Conservation (phyloP, 2,329 filamentous ascomycete species). For the Cephalotrichum gorgonifer region DNA sequence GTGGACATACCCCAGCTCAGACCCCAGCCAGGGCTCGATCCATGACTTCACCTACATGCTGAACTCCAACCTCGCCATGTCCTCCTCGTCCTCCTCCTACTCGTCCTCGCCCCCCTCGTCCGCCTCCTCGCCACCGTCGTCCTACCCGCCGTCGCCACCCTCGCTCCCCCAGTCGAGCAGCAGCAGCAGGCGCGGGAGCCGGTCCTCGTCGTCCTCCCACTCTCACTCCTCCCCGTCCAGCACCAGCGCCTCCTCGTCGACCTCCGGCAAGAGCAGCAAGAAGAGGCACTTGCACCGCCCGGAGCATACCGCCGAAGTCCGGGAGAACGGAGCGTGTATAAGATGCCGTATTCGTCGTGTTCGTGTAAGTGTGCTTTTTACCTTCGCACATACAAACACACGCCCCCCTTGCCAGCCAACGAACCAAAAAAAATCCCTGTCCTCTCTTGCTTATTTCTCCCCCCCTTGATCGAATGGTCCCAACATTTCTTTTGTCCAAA, state of each 20-base stretch:
- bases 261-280: conserved; percentile 4
- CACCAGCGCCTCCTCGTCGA: too few relatives aligned
- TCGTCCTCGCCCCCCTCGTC: neutral
- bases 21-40: conserved; percentile 18
- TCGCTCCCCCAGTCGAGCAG: neutral
- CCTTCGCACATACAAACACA: neutral
- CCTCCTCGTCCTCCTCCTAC: conserved; percentile 3
- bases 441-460: neutral
- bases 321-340: conserved; percentile 6
- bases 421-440: too few relatives aligned
- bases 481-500: neutral
- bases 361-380: conserved; percentile 2
- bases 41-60: conserved; percentile 1
- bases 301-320: conserved; percentile 5
- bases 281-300: conserved; percentile 4
- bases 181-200: neutral
- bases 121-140: neutral
- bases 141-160: neutral
- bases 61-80: neutral
- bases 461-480: neutral
- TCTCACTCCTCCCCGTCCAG: neutral
- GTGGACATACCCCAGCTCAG: conserved; percentile 28
- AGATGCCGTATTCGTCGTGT: conserved; percentile 6
- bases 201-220: conserved; percentile 5
- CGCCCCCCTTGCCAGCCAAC: too few relatives aligned